Conservation (phyloP, 208 protist genomes). For the Trypanosoma boissoni region DNA sequence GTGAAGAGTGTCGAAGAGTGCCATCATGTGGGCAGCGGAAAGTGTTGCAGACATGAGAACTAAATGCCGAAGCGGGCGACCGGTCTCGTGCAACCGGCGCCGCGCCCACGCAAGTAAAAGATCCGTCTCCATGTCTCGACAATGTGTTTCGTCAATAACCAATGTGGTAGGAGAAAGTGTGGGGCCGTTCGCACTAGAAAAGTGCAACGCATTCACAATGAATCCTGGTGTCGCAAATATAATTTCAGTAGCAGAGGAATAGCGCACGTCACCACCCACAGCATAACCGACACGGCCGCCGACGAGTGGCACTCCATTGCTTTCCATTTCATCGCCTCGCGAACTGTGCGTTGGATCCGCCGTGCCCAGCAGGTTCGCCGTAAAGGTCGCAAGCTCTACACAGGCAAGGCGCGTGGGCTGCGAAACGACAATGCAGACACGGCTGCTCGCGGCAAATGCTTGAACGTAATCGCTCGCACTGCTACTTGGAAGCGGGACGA, state of each 20-base stretch:
- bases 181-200: neutral
- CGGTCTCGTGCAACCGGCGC: constrained; percentile 3
- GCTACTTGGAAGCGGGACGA: neutral
- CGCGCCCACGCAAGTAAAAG: constrained; percentile 51
- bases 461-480: constrained; percentile 32
- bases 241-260: constrained; percentile 56
- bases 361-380: constrained; percentile 21
- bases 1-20: constrained; percentile 25
- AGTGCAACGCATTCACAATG: constrained; percentile 48
- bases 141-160: constrained; percentile 80
- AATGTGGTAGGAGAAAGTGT: constrained; percentile 55
- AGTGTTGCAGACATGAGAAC: constrained; percentile 81
- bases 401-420: constrained; percentile 82
- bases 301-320: constrained; percentile 9
- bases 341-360: constrained; percentile 2
- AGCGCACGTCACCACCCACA: constrained; percentile 51
- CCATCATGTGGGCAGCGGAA: constrained; percentile 37
- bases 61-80: constrained; percentile 34
- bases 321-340: neutral
- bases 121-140: constrained; percentile 67
- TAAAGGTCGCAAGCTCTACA: constrained; percentile 54
- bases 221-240: constrained; percentile 77
- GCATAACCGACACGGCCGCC: constrained; percentile 71
- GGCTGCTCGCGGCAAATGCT: constrained; percentile 42
- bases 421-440: constrained; percentile 70